Conservation (phyloP, 2,329 filamentous ascomycete species). For the Penicillium sp. region DNA sequence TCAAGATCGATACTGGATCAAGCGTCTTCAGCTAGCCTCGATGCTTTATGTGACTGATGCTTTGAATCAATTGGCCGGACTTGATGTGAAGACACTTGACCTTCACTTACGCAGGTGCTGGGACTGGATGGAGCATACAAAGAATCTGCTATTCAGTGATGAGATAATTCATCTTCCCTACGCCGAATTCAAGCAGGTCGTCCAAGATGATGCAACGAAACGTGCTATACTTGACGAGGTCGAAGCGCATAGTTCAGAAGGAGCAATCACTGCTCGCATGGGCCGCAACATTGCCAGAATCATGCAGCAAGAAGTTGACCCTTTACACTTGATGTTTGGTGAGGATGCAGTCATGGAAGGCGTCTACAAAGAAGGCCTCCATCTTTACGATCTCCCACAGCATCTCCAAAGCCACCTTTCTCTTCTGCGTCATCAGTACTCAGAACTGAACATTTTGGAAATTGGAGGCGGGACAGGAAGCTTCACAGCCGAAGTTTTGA, state of each 20-base stretch:
- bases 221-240: constrained; percentile 22
- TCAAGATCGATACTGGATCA: constrained; percentile 17
- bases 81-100: constrained; percentile 19
- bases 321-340: constrained; percentile 35
- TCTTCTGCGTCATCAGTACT: constrained; percentile 22
- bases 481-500: constrained; percentile 22
- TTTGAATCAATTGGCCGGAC: constrained; percentile 16
- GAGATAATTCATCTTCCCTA: constrained; percentile 25
- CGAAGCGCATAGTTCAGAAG: constrained; percentile 25
- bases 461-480: constrained; percentile 34
- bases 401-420: constrained; percentile 18
- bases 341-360: constrained; percentile 30
- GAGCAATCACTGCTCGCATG: constrained; percentile 31
- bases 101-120: constrained; percentile 29
- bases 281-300: constrained; percentile 31
- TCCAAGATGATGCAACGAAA: constrained; percentile 20
- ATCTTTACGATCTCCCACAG: constrained; percentile 21
- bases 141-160: constrained; percentile 16
- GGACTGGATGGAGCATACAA: constrained; percentile 28
- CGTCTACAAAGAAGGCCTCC: constrained; percentile 28
- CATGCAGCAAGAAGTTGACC: constrained; percentile 29
- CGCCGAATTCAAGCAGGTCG: constrained; percentile 20
- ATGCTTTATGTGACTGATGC: constrained; percentile 32
- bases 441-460: constrained; percentile 19
- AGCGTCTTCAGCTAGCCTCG: constrained; percentile 28